Evolutionary conservation across 108 stramenopile species (phyloP).

Genomic region (Cyclotella choctawhatcheeana): DNA sequence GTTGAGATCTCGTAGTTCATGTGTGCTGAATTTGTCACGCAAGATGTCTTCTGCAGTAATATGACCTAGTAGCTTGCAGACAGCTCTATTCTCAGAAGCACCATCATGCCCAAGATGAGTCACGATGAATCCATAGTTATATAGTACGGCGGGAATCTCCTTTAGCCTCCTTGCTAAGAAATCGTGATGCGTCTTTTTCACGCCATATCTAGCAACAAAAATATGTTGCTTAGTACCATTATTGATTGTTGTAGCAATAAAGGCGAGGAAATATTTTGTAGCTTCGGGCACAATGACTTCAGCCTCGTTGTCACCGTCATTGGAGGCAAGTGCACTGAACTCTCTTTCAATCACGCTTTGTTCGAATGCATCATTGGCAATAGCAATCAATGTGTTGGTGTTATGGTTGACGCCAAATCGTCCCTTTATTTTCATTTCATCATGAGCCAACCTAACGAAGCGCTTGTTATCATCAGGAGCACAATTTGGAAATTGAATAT

Average conservation of each 20-base stretch:
- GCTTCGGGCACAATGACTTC: background rate
- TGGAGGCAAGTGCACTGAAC: background rate
- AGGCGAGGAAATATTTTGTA: background rate
- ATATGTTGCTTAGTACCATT: background rate
- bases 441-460: background rate
- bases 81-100: background rate
- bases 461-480: background rate
- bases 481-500: background rate
- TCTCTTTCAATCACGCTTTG: background rate
- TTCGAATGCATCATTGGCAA: background rate
- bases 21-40: background rate
- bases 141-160: background rate
- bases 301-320: background rate
- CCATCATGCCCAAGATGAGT: background rate
- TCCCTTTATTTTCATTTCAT: background rate
- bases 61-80: background rate
- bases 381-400: background rate
- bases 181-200: background rate
- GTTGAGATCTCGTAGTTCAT: background rate
- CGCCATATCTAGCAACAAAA: conserved; percentile 3
- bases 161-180: background rate
- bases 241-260: background rate
- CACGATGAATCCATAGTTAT: background rate
- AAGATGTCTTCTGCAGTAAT: background rate
- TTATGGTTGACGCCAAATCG: background rate